Base-by-base conservation (phyloP, 257 asterid genomes). In the Linderniella brevidens region DNA sequence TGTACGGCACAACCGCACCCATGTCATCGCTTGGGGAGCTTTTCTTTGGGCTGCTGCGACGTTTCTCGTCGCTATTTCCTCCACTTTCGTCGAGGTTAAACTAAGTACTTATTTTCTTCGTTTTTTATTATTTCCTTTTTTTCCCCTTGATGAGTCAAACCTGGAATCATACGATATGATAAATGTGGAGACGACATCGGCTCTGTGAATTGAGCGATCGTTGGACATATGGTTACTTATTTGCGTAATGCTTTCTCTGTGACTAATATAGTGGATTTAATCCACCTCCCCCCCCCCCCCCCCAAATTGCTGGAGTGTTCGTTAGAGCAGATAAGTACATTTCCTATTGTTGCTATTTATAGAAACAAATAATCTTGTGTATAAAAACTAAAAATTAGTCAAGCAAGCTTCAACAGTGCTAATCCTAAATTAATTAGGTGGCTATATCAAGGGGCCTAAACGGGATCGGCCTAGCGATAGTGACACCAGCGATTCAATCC, bases 1-100 rank as follows among this genome's bases (percentile, higher is more conserved):
- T 35, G 68, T 68, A 48, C 79, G 92, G 45, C 93, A 87, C 56
- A 80, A 80, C 46, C 78, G 97, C 5, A 58, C 92, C 17, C 75
- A 66, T 40, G 82, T 72, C 8, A 69, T 86, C 43, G 94, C 93
- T 37, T 58, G 69, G 37, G 92, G 97, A 4, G 84, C 97, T 11
- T 75, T 83, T 36, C 81, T 82, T 9, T 87, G 97, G 97, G 92
- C 97, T 47, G 92, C 79, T 57, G 92, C 97, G 37, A 76, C 85
- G 35, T 72, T 72, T 65, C 75, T 72, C 37, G 78, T 76, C 14
- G 85, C 76, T 35, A 41, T 76, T 9, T 83, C 93, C 43, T 69
- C 87, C 60, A 83, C 88, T 13, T 87, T 79, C 46, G 13, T 65
- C 13, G 64, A 87, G 95, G 97, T 73, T 7, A 19, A 17, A n/a